Evolutionary conservation across 176 grass and related monocot species (phyloP).

Genomic region (Rhynchospora pubera): DNA sequence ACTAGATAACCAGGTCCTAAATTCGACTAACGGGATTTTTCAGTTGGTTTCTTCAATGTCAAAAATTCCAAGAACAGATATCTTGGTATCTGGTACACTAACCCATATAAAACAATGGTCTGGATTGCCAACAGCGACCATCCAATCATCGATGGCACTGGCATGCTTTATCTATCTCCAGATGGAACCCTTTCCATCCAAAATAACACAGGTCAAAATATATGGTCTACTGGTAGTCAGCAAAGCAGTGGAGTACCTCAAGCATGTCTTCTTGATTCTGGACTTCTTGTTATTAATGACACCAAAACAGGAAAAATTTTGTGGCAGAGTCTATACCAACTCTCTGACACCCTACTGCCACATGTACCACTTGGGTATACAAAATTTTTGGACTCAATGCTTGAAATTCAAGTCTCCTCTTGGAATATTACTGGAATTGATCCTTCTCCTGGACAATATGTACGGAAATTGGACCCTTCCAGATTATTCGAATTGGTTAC

Average conservation of each 20-base stretch:
- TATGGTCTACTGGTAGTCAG: not conserved
- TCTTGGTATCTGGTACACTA: not conserved
- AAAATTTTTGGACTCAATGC: not conserved
- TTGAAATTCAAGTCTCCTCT: not conserved
- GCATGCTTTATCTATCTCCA: not conserved
- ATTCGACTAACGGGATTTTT: not conserved
- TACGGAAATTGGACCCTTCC: not conserved
- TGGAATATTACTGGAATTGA: conserved; percentile 7
- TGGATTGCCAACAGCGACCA: not conserved
- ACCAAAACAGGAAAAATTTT: not conserved
- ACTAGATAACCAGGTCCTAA: not conserved
- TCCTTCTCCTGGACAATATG: conserved; percentile 12
- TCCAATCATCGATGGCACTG: not conserved
- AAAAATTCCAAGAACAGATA: not conserved
- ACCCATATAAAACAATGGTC: not conserved
- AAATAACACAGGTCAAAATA: not conserved
- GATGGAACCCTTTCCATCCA: not conserved
- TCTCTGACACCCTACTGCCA: not conserved
- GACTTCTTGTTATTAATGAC: not conserved
- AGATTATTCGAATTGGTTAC: not conserved
- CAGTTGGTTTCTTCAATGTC: conserved; percentile 6
- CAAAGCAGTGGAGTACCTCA: not conserved
- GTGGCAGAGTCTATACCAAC: conserved; percentile 16
- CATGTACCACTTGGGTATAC: not conserved
- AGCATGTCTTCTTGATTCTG: not conserved